Percentiles rank a stretch among this genome's conserved stretches.
phyloP scores from a whole-genome alignment of 345 rosid genomes.

The Salix arbutifolia region DNA sequence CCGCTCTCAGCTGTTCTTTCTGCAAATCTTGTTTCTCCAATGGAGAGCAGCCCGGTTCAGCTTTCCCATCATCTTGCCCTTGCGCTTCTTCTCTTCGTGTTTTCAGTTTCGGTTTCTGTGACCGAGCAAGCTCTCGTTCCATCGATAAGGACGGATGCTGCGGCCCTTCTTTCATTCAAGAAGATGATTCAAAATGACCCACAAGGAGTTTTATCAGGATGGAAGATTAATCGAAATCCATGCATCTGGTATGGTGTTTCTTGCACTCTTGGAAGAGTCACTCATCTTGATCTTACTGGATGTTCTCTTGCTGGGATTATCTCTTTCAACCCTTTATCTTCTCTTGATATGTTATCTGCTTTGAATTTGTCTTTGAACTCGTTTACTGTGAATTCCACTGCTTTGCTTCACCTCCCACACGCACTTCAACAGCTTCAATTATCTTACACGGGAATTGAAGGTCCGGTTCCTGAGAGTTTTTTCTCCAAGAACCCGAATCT shows the following conservation, averaged over 20 bases:
- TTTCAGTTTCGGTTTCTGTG: constrained; percentile 29
- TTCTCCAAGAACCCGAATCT: constrained; percentile 58
- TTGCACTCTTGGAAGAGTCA: constrained; percentile 61
- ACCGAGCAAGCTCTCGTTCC: constrained; percentile 23
- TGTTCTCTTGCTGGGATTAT: constrained; percentile 49
- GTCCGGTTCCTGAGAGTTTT: constrained; percentile 53
- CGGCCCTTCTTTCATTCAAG: constrained; percentile 63
- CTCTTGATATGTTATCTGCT: constrained; percentile 56
- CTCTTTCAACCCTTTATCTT: constrained; percentile 51
- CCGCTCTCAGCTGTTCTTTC: constrained; percentile 12
- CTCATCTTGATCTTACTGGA: constrained; percentile 63
- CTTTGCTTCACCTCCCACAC: constrained; percentile 69
- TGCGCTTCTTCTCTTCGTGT: constrained; percentile 19
- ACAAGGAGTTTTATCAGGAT: constrained; percentile 49
- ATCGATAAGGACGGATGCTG: constrained; percentile 67
- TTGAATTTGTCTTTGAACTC: constrained; percentile 58
- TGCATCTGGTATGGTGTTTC: constrained; percentile 76
- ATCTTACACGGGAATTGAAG: constrained; percentile 57
- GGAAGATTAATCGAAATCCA: constrained; percentile 51
- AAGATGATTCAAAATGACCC: constrained; percentile 65
- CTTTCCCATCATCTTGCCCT: constrained; percentile 33
- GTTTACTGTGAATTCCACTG: constrained; percentile 56
- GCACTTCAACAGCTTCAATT: constrained; percentile 63
- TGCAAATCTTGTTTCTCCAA: constrained; percentile 31
- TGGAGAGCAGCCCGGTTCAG: constrained; percentile 44